A percentile compares a stretch with the other conserved stretches of the same genome.
These are phyloP conservation scores for Lachancea waltii DNA, from an alignment of 805 yeast species.

Conservation along the genomic window DNA sequence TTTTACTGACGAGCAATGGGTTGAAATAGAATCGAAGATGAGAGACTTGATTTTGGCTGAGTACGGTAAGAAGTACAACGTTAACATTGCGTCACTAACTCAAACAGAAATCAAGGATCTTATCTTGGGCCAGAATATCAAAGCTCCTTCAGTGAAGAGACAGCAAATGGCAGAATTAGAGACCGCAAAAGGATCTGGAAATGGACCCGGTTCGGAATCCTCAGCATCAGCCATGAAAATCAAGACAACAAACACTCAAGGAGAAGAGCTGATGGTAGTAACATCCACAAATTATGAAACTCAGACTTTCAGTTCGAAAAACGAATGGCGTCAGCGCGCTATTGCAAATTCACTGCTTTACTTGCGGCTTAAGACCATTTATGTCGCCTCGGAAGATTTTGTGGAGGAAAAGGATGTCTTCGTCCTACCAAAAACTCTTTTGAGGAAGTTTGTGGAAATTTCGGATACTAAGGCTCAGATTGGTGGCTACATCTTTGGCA, in stretches of 20 bases:
- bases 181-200: slow-evolving; percentile 38
- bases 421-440: slow-evolving; percentile 74
- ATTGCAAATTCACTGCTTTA: slow-evolving; percentile 69
- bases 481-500: slow-evolving; percentile 76
- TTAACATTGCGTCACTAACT: slow-evolving; percentile 79
- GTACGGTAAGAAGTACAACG: slow-evolving; percentile 78
- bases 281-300: slow-evolving; percentile 88
- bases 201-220: slow-evolving; percentile 35
- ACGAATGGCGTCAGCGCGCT: slow-evolving; percentile 89
- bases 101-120: slow-evolving; percentile 91
- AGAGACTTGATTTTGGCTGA: slow-evolving; percentile 83
- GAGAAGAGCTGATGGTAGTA: slow-evolving; percentile 91
- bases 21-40: slow-evolving; percentile 75
- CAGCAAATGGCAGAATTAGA: slow-evolving; percentile 79
- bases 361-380: slow-evolving; percentile 67
- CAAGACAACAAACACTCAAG: slow-evolving; percentile 83
- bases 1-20: slow-evolving; percentile 84
- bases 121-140: slow-evolving; percentile 88
- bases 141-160: slow-evolving; percentile 81
- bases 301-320: slow-evolving; percentile 69
- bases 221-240: slow-evolving; percentile 74
- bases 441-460: slow-evolving; percentile 69
- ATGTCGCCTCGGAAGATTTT: slow-evolving; percentile 62
- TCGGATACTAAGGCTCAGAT: slow-evolving; percentile 78
- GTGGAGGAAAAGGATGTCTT: slow-evolving; percentile 55